Evolutionary conservation across 2,329 filamentous ascomycete genomes (phyloP), one percentile per base, ranked within the genome.

Genomic region (Colletotrichum sp.): DNA sequence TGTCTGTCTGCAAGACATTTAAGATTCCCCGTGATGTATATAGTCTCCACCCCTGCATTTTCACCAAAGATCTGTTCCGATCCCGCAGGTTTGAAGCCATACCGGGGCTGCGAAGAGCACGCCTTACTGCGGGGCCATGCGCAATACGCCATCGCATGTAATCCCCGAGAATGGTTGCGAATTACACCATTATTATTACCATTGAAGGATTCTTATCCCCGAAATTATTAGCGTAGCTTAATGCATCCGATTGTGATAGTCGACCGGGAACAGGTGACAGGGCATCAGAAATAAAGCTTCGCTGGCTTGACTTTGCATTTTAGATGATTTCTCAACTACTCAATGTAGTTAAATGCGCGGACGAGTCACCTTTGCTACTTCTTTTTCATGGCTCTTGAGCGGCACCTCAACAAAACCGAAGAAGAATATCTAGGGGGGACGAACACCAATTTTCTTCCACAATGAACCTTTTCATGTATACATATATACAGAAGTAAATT

Each of bases 61-160:
- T 3, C n/a, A 1, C 60, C 22, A 57, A 12, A 9, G 15, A 16
- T 55, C 9, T 10, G n/a, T 30, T 36, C 66, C 71, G 52, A 66
- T 55, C 44, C 24, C 52, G 66, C 34, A 34, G 64, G 32, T 18
- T 12, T 16, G 24, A 34, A 32, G 28, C 28, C 36, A 75, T 16
- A 9, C 62, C 28, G 3, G 39, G 12, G 12, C 26, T 55, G 55
- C 59, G 44, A 57, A 52, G 39, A 78, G 71, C 76, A 78, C 77
- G 77, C 64, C 77, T 77, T 78, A 75, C 28, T 68, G 77, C 72
- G 74, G 77, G 76, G 77, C 75, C 10, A 70, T 75, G 62, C 68
- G 68, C 72, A 67, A 62, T 28, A 22, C 22, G 26, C 5, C 22
- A 63, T 28, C 5, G 30, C 57, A 48, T 44, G 48, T 15, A 48